Base-by-base conservation (phyloP, 1,284 basidiomycete species). In the Irpex sp. region DNA sequence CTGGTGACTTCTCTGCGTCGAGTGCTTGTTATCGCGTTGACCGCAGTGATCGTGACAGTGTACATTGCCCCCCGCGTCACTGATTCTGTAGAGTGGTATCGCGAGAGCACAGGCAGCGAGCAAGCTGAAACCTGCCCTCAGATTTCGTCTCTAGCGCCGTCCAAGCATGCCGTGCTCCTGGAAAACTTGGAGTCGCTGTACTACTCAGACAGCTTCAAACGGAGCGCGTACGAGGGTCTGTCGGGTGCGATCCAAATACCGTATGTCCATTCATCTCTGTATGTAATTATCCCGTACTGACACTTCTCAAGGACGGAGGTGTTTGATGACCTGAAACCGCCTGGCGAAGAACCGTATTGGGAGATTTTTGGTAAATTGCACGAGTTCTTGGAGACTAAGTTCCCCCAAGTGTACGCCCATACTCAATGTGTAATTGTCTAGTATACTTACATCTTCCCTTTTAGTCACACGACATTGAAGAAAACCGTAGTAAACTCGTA, bases 401-500 rank as follows among this genome's bases (percentile, higher is more conserved):
- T 82, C 68, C 81, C 81, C 0, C 69, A 73, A 1, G 70, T 81
- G 80, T 83, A 61, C 44, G 19, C 8, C 31, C 67, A 38, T 13
- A 37, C 19, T n/a, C 19, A 11, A n/a, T 37, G 17, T 21, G 2
- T 11, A 40, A 8, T 68, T 68, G 66, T 59, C 38, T 17, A 4
- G 21, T 17, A 40, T 37, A 47, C 21, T 40, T 17, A 13, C 54
- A 44, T 36, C 21, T 48, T 38, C 26, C 48, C 56, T 34, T 47
- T 13, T 47, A 87, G 85, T 1, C 85, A 89, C 69, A 66, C 79
- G 34, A 76, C 75, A n/a, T 75, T 88, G 15, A 73, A 76, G 21
- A 73, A 85, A 65, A 82, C 81, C 1, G 79, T 81, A 60, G 83
- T 92, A 62, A 86, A 88, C 69, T 82, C 83, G 0, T 86, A 87